Evolutionary conservation across 2,329 filamentous ascomycete species (phyloP).

Genomic region (Zymoseptoria brevis): DNA sequence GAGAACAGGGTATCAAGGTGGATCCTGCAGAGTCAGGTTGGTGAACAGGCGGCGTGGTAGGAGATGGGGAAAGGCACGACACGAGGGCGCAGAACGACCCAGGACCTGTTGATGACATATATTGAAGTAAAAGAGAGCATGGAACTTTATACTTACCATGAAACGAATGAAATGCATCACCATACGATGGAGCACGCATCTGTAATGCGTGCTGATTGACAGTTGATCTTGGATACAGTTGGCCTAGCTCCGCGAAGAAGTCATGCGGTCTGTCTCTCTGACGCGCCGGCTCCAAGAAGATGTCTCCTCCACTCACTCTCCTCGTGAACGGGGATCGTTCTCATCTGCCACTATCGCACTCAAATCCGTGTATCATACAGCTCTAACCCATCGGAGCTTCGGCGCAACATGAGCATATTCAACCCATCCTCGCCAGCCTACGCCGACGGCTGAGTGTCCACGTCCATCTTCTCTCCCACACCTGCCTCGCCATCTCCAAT

Average conservation of each 20-base stretch:
- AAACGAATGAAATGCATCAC: not conserved
- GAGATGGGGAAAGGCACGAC: not conserved
- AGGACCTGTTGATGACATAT: not conserved
- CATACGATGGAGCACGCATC: not conserved
- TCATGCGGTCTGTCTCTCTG: not conserved
- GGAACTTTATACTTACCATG: not conserved
- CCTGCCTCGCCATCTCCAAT: slow-evolving; percentile 56
- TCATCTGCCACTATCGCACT: not conserved
- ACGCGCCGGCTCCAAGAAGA: not conserved
- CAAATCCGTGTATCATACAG: not conserved
- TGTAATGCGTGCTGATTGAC: not conserved
- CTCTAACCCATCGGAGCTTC: not conserved
- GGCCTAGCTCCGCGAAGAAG: not conserved
- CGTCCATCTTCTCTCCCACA: slow-evolving; percentile 57
- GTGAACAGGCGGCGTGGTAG: not conserved
- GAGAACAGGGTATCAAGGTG: not conserved
- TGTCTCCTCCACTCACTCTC: not conserved
- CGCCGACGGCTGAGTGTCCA: slow-evolving; percentile 36
- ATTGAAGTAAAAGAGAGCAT: not conserved
- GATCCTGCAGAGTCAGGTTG: not conserved
- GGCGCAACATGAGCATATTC: not conserved
- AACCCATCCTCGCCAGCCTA: not conserved
- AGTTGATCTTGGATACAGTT: not conserved
- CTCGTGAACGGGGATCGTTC: not conserved
- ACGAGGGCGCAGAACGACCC: not conserved